Conservation (phyloP, 257 asterid genomes). For the Penstemon newberryi region DNA sequence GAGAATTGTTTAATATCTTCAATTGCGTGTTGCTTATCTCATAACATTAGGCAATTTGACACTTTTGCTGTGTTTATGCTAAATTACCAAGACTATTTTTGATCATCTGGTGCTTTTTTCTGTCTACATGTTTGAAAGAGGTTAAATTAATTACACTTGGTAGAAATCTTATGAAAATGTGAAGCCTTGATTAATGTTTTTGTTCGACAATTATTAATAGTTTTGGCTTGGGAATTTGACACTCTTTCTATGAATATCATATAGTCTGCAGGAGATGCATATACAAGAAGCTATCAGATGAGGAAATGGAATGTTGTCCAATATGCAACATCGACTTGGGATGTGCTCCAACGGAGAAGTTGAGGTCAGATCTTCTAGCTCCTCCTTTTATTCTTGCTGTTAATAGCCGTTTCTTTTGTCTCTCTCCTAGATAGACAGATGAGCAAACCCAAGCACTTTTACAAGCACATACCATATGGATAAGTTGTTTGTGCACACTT, state of each 20-base stretch:
- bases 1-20: slow-evolving; percentile 7
- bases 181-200: background rate
- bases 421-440: background rate
- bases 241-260: slow-evolving; percentile 26
- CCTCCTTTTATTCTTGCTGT: slow-evolving; percentile 1
- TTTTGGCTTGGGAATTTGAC: slow-evolving; percentile 16
- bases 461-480: background rate
- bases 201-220: slow-evolving; percentile 8
- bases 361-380: slow-evolving; percentile 59
- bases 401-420: slow-evolving; percentile 16
- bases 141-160: slow-evolving; percentile 9
- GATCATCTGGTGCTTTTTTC: slow-evolving; percentile 17
- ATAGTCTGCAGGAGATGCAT: slow-evolving; percentile 96
- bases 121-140: slow-evolving; percentile 16
- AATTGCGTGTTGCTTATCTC: slow-evolving; percentile 15
- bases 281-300: slow-evolving; percentile 76
- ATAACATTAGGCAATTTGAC: slow-evolving; percentile 7
- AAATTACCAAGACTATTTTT: background rate
- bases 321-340: slow-evolving; percentile 86
- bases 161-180: slow-evolving; percentile 7
- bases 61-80: background rate
- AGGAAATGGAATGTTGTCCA: slow-evolving; percentile 88
- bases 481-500: slow-evolving; percentile 10
- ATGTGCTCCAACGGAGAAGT: slow-evolving; percentile 79
- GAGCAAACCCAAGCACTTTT: background rate